Conservation (phyloP, 768 basidiomycete species). For the Postia placenta region DNA sequence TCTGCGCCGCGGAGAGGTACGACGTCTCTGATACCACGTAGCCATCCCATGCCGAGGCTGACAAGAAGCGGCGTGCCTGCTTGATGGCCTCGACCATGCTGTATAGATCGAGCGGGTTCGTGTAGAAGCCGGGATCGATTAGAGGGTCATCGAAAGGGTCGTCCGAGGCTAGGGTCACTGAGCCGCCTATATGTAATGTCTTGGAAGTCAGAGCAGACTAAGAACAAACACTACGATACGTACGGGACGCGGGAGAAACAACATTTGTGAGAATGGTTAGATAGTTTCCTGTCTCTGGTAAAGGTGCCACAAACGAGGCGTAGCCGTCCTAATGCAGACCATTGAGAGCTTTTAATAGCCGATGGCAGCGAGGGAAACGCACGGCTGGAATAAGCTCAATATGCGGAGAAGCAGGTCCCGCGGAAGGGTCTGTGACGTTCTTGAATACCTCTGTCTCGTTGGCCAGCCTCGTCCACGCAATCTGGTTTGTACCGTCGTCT, state of each 20-base stretch:
- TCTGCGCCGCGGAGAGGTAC: background rate
- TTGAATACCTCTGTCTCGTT: slow-evolving; percentile 3
- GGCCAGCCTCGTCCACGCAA: slow-evolving; percentile 7
- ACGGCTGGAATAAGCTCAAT: slow-evolving; percentile 8
- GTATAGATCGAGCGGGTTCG: slow-evolving; percentile 20
- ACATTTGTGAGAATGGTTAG: slow-evolving; percentile 10
- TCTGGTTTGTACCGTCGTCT: slow-evolving; percentile 6
- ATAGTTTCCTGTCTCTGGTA: slow-evolving; percentile 15
- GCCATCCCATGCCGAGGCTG: slow-evolving; percentile 9
- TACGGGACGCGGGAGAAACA: slow-evolving; percentile 20
- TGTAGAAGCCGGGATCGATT: slow-evolving; percentile 23
- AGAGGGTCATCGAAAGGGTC: slow-evolving; percentile 21
- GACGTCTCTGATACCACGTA: slow-evolving; percentile 3
- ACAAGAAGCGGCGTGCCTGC: slow-evolving; percentile 2
- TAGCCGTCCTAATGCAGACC: slow-evolving; percentile 7
- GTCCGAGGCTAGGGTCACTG: slow-evolving; percentile 17
- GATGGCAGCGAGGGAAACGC: background rate
- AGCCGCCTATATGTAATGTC: slow-evolving; percentile 15
- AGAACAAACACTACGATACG: background rate
- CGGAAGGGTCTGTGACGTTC: slow-evolving; percentile 6
- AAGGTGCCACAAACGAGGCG: background rate
- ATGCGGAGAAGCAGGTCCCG: slow-evolving; percentile 13
- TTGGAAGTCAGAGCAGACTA: background rate
- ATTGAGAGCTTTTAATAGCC: background rate
- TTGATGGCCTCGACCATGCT: slow-evolving; percentile 18